Evolutionary conservation across 192 early-diverging fungal species (phyloP).

Genomic region (Martensiomyces pterosporus): DNA sequence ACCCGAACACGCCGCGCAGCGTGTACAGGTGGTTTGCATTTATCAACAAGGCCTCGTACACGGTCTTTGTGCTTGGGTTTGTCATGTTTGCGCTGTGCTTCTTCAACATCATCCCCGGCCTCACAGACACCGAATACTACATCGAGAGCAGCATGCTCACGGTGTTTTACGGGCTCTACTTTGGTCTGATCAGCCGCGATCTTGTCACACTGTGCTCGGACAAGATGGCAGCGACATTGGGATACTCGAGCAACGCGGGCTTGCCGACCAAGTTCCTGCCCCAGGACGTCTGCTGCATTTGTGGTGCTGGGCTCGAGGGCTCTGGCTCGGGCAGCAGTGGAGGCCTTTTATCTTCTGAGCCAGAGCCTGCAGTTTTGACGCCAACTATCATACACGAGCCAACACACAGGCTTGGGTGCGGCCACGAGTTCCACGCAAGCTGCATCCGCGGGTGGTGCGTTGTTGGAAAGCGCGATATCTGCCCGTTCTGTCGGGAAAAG

Average conservation of each 20-base stretch:
- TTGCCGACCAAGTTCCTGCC: constrained; percentile 37
- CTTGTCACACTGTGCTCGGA: constrained; percentile 47
- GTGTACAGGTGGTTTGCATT: constrained; percentile 51
- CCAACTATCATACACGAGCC: constrained; percentile 20
- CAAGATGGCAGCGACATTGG: constrained; percentile 44
- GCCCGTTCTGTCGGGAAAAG: constrained; percentile 52
- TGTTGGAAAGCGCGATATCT: constrained; percentile 48
- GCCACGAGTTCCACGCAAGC: constrained; percentile 49
- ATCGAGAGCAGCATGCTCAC: constrained; percentile 23
- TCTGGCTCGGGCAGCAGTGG: neutral
- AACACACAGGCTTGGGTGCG: constrained; percentile 31
- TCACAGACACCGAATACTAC: constrained; percentile 33
- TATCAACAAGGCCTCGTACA: constrained; percentile 44
- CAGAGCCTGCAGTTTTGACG: neutral
- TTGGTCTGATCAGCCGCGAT: constrained; percentile 47
- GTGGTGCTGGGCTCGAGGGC: constrained; percentile 25
- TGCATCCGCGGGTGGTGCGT: constrained; percentile 55
- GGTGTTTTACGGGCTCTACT: constrained; percentile 48
- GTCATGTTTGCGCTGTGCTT: constrained; percentile 31
- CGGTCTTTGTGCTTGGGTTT: constrained; percentile 24
- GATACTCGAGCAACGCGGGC: constrained; percentile 18
- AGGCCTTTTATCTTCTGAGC: neutral
- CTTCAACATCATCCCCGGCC: constrained; percentile 36
- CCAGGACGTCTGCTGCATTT: constrained; percentile 38
- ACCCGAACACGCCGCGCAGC: constrained; percentile 31